Evolutionary conservation across 108 stramenopile species (phyloP), one percentile per base, ranked within the genome.

Genomic region (Fistulifera pelliculosa): DNA sequence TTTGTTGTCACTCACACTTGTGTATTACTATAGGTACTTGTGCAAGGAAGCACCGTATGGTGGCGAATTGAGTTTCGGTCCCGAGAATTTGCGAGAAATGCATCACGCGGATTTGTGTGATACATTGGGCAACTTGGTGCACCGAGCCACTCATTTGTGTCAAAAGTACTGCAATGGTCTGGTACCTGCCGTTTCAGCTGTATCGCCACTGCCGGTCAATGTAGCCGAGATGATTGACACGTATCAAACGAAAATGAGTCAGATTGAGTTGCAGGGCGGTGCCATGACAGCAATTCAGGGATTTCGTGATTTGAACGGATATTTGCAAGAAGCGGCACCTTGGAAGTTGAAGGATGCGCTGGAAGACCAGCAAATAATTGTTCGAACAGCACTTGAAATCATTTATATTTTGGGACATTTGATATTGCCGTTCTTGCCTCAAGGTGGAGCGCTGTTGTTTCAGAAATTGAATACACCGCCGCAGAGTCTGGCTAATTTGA

Each of bases 41-140:
- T 83, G 79, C 42, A 90, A 93, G 64, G 94, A 95, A 63, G 87
- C 93, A 27, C 85, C 94, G 21, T 93, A 94, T 64, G 96, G 96
- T 6, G 89, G 90, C 18, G 96, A 98, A 61, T 60, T 95, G 31
- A 71, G 79, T 41, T 98, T 95, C 68, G 77, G 77, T 22, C 79
- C 85, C 51, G 79, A 91, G 11, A 73, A 73, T 35, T 72, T 98
- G 62, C 61, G 82, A 17, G 82, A 81, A 48, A 91, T 88, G 84
- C 94, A 98, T 83, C 98, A 99, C 76, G 73, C 88, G 31, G 95
- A 96, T 56, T 75, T 99, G 48, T 90, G 83, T 61, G 90, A 99
- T 69, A 95, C 88, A 12, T 56, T 98, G 27, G 98, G 98, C 19
- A 99, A 99, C 64, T 65, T 96, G 27, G 88, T 98, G 17, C 90